These are phyloP conservation scores for Cucumis melo DNA, from an alignment of 306 rosid species.

Conservation along the genomic window DNA sequence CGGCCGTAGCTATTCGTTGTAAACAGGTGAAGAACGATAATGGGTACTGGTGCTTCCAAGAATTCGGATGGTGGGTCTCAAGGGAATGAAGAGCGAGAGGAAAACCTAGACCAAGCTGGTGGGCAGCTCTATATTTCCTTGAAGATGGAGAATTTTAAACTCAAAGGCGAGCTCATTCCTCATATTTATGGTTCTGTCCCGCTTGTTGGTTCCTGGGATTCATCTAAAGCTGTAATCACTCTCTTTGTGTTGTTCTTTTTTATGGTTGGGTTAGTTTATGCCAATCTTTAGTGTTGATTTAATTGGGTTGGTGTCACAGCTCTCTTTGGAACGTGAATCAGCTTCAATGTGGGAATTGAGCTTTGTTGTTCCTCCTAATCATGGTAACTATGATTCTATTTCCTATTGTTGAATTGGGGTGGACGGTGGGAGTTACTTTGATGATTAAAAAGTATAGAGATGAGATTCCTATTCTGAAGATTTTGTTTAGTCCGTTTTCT, in stretches of 20 bases:
- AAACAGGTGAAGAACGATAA: conserved; percentile 6
- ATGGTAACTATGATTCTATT: conserved; percentile 35
- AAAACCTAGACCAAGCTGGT: conserved; percentile 49
- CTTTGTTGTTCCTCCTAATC: conserved; percentile 96
- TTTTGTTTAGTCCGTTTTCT: background rate
- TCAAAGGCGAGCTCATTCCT: conserved; percentile 75
- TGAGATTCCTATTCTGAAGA: background rate
- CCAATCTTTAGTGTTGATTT: background rate
- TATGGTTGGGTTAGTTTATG: background rate
- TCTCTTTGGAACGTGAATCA: conserved; percentile 82
- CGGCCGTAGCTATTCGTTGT: background rate
- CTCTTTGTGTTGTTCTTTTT: background rate
- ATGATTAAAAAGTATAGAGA: background rate
- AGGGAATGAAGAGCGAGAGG: conserved; percentile 30
- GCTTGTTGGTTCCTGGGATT: conserved; percentile 84
- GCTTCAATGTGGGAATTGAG: conserved; percentile 97
- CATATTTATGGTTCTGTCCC: conserved; percentile 89
- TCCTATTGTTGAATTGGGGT: background rate
- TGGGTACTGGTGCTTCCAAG: conserved; percentile 81
- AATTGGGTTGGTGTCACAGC: conserved; percentile 24
- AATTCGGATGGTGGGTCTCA: conserved; percentile 29
- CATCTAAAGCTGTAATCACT: conserved; percentile 65
- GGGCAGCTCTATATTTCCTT: conserved; percentile 82
- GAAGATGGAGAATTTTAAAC: conserved; percentile 80
- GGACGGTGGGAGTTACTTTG: background rate